Base-by-base conservation (phyloP, 208 protist genomes). In the Trypanosomatidae sp. region DNA sequence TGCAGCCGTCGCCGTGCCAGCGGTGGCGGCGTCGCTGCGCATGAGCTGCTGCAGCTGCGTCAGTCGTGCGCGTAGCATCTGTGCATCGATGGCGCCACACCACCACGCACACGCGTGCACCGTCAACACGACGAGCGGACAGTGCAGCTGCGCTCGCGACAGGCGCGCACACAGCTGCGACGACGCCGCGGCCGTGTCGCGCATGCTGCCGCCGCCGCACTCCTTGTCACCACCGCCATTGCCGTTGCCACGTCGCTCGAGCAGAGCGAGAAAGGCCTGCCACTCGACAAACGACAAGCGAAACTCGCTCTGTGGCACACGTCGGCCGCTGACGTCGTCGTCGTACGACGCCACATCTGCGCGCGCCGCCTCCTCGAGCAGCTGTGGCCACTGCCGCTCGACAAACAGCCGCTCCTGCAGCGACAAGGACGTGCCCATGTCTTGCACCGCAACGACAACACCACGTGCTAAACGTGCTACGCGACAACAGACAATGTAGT, bases 371-470 rank as follows among this genome's bases (percentile, higher is more conserved):
- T 54, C 56, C 24, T 87, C 61, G 15, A 87, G 53, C 33, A 91
- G 48, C 28, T 82, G 52, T 8, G 45, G 18, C 77, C 82, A 87
- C 33, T 49, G 33, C 20, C 53, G 55, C 16, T 55, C 49, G 13
- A 82, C 44, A 37, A 91, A 91, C 7, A 91, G 58, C 37, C 76
- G 46, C 43, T 91, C 76, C 41, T 91, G 70, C 2, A 43, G 62
- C 11, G 82, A 91, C 7, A 86, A 37, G 40, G 30, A 54, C 0
- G 55, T 38, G 27, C 80, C 80, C 80, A 90, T 90, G n/a, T n/a
- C n/a, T n/a, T n/a, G n/a, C n/a, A n/a, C n/a, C n/a, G n/a, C n/a
- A n/a, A n/a, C n/a, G n/a, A n/a, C n/a, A n/a, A n/a, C n/a, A n/a
- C n/a, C n/a, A n/a, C n/a, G n/a, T n/a, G n/a, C n/a, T n/a, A n/a